Evolutionary conservation across 371 early-diverging fungal genomes (phyloP).

Genomic region (Dentiscutata heterogama): DNA sequence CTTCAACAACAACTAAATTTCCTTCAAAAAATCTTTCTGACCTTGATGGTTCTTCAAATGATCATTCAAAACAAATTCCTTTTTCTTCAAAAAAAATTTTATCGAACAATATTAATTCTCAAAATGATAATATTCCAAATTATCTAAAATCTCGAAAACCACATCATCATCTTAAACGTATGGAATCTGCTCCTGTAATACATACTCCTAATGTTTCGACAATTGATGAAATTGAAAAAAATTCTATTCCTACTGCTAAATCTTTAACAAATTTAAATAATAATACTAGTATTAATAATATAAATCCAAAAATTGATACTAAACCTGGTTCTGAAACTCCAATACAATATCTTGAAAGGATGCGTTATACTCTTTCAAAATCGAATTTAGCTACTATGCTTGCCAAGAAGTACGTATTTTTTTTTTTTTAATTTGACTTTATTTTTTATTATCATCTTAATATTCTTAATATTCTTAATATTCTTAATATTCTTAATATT

Average conservation of each 20-base stretch:
- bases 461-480: no score
- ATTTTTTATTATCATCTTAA: no score
- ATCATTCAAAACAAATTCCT: background rate
- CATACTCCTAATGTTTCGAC: background rate
- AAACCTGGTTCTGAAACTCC: slow-evolving; percentile 36
- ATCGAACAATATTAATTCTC: no score
- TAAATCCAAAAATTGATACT: background rate
- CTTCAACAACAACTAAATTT: background rate
- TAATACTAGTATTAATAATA: background rate
- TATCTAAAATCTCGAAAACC: no score
- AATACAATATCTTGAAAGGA: slow-evolving; percentile 42
- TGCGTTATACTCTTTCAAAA: slow-evolving; percentile 43
- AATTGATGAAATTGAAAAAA: background rate
- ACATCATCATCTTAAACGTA: slow-evolving; percentile 30
- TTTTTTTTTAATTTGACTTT: no score
- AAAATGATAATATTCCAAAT: no score
- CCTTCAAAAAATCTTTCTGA: background rate
- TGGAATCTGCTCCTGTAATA: slow-evolving; percentile 35
- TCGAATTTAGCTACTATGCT: slow-evolving; percentile 34
- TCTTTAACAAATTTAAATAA: slow-evolving; percentile 19
- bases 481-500: no score
- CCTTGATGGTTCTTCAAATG: background rate
- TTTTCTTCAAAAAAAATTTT: no score
- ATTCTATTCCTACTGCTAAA: background rate
- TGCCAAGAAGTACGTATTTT: slow-evolving; percentile 37